Base-by-base conservation (phyloP, 192 early-diverging fungal species). In the Chytriomyces hyalinus region DNA sequence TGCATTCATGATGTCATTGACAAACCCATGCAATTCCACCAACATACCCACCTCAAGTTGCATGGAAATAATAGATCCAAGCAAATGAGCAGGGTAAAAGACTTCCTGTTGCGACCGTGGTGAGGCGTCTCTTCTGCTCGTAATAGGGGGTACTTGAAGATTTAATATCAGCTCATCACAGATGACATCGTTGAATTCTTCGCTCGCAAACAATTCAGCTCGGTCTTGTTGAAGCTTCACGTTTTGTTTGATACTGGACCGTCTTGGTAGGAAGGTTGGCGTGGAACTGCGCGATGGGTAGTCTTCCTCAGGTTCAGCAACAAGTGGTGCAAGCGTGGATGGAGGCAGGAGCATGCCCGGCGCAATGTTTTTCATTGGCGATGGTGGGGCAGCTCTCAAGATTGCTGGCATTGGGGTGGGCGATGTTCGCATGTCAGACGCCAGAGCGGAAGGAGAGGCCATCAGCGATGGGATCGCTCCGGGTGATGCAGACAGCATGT, bases 71-170 rank as follows among this genome's bases (percentile, higher is more conserved):
- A 75, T 5, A 44, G 62, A 48, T 11, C 45, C 44, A 13, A 75
- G 46, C 9, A 66, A 7, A 13, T 13, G 43, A 7, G 73, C 61
- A 48, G 73, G 73, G 46, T 26, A 75, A 11, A 75, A 75, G 6
- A 66, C 50, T 24, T 20, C 20, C 6, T 28, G 49, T 20, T 57
- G 53, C 20, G 53, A n/a, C 15, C 53, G 53, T 3, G 53, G 53
- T 13, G 13, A 57, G 3, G 20, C 53, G 15, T 57, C 53, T 57
- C 20, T 57, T 20, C 13, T 20, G 53, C 20, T 20, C 13, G 53
- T 92, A 80, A 90, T 90, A 82, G 93, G 87, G 6, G 94, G 81
- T 6, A 89, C 85, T 77, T 94, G 89, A 28, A 93, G 91, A 70
- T 92, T 91, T 47, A 88, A 82, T 51, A 92, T 84, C 75, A 92